These are phyloP conservation scores for Clohesyomyces aquaticus DNA, from an alignment of 495 filamentous ascomycete species.

Conservation along the genomic window DNA sequence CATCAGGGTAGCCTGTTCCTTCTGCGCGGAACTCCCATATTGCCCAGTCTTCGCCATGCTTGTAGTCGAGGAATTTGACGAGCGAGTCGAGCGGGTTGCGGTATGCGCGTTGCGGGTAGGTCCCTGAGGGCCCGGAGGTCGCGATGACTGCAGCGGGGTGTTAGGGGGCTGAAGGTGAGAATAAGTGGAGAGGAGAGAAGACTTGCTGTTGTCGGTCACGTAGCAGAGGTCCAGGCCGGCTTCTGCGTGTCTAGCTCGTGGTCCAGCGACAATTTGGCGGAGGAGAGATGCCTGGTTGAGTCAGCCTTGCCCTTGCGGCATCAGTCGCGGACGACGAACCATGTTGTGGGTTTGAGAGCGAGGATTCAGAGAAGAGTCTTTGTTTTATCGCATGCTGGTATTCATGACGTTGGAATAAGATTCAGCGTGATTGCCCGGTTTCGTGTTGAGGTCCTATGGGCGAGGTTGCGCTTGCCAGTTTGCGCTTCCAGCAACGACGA, in stretches of 20 bases:
- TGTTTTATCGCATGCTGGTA: conserved; percentile 6
- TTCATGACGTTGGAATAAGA: too few relatives aligned
- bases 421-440: neutral
- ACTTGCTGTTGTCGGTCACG: conserved; percentile 73
- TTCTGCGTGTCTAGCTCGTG: conserved; percentile 79
- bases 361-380: neutral
- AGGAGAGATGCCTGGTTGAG: conserved; percentile 64
- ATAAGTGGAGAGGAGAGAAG: conserved; percentile 13
- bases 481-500: neutral
- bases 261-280: conserved; percentile 77
- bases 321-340: neutral
- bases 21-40: conserved; percentile 99
- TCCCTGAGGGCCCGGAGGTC: conserved; percentile 82
- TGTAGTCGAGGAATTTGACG: conserved; percentile 80
- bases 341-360: neutral
- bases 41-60: conserved; percentile 80
- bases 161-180: conserved; percentile 2
- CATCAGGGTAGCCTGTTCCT: conserved; percentile 91
- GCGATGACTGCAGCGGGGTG: conserved; percentile 56
- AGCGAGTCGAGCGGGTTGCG: conserved; percentile 87
- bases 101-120: conserved; percentile 88
- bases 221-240: conserved; percentile 94
- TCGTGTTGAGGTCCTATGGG: neutral
- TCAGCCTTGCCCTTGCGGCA: neutral
- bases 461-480: neutral